A percentile compares a stretch with the other conserved stretches of the same genome.
phyloP scores from a whole-genome alignment of 352 stramenopile species.

The Globisporangium spiculum region DNA sequence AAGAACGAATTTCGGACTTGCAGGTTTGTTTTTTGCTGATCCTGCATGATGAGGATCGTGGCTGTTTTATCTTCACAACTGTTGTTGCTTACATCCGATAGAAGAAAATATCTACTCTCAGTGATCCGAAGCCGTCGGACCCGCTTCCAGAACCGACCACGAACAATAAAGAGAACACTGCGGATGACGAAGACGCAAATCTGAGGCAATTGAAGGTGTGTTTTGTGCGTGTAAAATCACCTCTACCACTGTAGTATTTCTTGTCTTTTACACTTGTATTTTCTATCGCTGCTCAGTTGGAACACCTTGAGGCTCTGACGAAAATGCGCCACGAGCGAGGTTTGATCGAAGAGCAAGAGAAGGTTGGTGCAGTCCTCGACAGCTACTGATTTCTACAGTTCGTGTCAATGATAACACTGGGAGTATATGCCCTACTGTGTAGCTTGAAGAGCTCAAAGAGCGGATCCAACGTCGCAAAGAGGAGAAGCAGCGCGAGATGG shows the following conservation, averaged over 20 bases:
- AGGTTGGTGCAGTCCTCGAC: conserved; percentile 20
- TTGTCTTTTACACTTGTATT: background rate
- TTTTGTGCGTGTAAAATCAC: background rate
- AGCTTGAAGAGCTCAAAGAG: conserved; percentile 55
- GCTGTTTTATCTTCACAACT: background rate
- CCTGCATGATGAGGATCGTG: background rate
- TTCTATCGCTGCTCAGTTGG: conserved; percentile 11
- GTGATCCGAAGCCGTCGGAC: background rate
- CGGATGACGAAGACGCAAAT: conserved; percentile 22
- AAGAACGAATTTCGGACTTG: conserved; percentile 11
- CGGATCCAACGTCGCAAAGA: conserved; percentile 33
- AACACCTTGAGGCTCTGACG: conserved; percentile 40
- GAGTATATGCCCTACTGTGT: background rate
- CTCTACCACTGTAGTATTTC: background rate
- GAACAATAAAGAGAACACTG: background rate
- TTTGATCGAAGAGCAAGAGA: conserved; percentile 59
- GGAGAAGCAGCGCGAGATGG: conserved; percentile 42
- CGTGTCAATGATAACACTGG: no score
- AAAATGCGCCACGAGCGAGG: conserved; percentile 54
- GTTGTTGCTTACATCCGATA: background rate
- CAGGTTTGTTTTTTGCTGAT: conserved; percentile 11
- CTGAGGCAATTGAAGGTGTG: conserved; percentile 44
- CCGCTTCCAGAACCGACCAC: background rate
- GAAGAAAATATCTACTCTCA: conserved; percentile 6
- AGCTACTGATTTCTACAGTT: no score